Conservation (phyloP, 148 eudicot genomes). For the Spergularia bocconei region DNA sequence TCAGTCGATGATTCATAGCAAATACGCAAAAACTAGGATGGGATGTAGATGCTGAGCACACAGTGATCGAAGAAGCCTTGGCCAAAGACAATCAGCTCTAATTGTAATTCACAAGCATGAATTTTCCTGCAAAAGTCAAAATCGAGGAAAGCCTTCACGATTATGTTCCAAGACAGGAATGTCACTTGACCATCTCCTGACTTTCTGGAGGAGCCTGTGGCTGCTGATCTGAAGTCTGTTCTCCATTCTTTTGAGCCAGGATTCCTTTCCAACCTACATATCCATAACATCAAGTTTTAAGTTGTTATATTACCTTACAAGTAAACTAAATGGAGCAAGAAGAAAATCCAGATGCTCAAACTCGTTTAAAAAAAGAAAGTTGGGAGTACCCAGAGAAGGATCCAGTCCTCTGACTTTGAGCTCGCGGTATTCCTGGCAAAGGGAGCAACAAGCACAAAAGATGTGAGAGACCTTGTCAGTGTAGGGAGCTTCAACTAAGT, state of each 20-base stretch:
- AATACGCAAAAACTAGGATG: background rate
- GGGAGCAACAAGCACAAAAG: slow-evolving; percentile 45
- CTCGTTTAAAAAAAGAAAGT: background rate
- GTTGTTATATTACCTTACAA: too few species aligned
- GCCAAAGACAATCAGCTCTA: background rate
- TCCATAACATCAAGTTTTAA: background rate
- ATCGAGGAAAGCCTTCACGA: background rate
- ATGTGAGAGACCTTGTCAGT: slow-evolving; percentile 34
- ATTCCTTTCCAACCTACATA: slow-evolving; percentile 24
- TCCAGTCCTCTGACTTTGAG: slow-evolving; percentile 37
- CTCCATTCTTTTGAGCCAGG: slow-evolving; percentile 23
- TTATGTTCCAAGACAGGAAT: background rate
- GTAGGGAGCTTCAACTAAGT: slow-evolving; percentile 45
- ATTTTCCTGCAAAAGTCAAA: background rate
- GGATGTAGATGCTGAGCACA: background rate
- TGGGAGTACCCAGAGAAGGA: slow-evolving; percentile 39
- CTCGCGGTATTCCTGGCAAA: slow-evolving; percentile 43
- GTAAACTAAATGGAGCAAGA: background rate
- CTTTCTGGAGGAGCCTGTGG: slow-evolving; percentile 12
- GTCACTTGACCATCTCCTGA: slow-evolving; percentile 25
- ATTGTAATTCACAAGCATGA: background rate
- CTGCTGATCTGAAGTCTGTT: slow-evolving; percentile 13
- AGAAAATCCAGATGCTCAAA: background rate
- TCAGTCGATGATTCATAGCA: background rate
- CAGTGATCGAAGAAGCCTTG: background rate